A percentile compares a stretch with the other conserved stretches of the same genome.
phyloP scores from a whole-genome alignment of 257 asterid genomes.

The Galeopsis tetrahit region DNA sequence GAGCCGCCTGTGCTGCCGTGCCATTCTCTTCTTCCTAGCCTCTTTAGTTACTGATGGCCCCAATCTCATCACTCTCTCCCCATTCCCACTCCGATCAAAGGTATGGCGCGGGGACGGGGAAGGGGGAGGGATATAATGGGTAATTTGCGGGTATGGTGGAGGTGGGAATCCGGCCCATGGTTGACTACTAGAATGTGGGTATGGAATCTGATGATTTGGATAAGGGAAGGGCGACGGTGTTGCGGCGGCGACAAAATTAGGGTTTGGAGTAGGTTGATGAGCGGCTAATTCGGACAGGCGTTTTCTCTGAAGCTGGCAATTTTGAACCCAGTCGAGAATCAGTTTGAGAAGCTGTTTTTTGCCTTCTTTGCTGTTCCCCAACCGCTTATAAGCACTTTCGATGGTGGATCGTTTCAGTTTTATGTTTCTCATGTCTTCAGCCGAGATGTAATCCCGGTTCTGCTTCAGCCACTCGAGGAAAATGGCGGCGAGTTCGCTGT shows the following conservation, averaged over 20 bases:
- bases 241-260: slow-evolving; percentile 31
- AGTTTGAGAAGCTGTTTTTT: slow-evolving; percentile 73
- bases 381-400: slow-evolving; percentile 70
- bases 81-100: slow-evolving; percentile 43
- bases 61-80: slow-evolving; percentile 52
- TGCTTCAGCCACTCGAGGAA: slow-evolving; percentile 90
- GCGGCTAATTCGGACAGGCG: slow-evolving; percentile 37
- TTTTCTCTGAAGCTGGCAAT: slow-evolving; percentile 67
- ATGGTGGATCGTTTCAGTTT: slow-evolving; percentile 82
- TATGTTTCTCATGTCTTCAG: slow-evolving; percentile 80
- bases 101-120: slow-evolving; percentile 54
- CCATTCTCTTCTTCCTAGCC: slow-evolving; percentile 96
- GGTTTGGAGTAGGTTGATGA: slow-evolving; percentile 33
- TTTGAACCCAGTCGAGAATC: slow-evolving; percentile 88
- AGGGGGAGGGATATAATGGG: slow-evolving; percentile 46
- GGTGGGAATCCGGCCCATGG: slow-evolving; percentile 43
- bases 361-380: slow-evolving; percentile 73
- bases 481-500: slow-evolving; percentile 63
- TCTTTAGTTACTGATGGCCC: slow-evolving; percentile 83
- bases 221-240: slow-evolving; percentile 9
- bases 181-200: slow-evolving; percentile 40
- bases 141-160: slow-evolving; percentile 33
- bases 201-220: slow-evolving; percentile 36
- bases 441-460: slow-evolving; percentile 73
- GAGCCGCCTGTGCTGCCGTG: slow-evolving; percentile 71